Conservation (phyloP, 2,329 filamentous ascomycete species). For the Rhytidhysteron rufulum region DNA sequence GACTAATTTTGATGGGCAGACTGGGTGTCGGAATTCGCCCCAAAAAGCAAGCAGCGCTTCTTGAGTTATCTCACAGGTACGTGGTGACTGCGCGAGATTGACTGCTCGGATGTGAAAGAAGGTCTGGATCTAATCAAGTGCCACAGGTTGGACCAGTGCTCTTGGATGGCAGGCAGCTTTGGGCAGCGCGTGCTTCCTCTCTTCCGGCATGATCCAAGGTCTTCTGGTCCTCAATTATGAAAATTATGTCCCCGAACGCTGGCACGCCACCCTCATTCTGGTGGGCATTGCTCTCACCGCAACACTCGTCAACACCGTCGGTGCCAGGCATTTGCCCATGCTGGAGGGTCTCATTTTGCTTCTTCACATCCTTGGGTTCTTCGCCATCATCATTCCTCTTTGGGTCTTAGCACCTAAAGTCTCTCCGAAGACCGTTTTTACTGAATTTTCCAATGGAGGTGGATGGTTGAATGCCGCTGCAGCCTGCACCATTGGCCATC, state of each 20-base stretch:
- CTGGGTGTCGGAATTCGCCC: conserved; percentile 31
- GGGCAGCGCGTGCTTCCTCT: conserved; percentile 13
- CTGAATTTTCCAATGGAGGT: conserved; percentile 42
- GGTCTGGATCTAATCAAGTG: no score
- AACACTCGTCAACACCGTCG: conserved; percentile 38
- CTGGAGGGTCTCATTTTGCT: conserved; percentile 42
- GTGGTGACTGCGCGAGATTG: no score
- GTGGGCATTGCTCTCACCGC: conserved; percentile 35
- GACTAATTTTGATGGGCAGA: background rate
- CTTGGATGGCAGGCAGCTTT: conserved; percentile 27
- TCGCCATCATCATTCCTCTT: conserved; percentile 40
- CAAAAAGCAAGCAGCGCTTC: conserved; percentile 27
- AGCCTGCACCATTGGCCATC: background rate
- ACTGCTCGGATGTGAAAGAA: no score
- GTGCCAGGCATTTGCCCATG: conserved; percentile 36
- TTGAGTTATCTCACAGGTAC: conserved; percentile 32
- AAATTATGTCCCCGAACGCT: conserved; percentile 29
- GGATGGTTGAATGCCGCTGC: conserved; percentile 32
- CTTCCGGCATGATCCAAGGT: conserved; percentile 7
- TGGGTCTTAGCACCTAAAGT: conserved; percentile 27
- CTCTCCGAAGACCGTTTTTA: conserved; percentile 39
- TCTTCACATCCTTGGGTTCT: conserved; percentile 44
- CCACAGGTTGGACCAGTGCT: conserved; percentile 29
- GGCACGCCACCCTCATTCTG: conserved; percentile 45
- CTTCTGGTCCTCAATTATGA: conserved; percentile 25